These are phyloP conservation scores for Fimicolochytrium jonesii DNA, from an alignment of 192 early-diverging fungal species.

Conservation along the genomic window DNA sequence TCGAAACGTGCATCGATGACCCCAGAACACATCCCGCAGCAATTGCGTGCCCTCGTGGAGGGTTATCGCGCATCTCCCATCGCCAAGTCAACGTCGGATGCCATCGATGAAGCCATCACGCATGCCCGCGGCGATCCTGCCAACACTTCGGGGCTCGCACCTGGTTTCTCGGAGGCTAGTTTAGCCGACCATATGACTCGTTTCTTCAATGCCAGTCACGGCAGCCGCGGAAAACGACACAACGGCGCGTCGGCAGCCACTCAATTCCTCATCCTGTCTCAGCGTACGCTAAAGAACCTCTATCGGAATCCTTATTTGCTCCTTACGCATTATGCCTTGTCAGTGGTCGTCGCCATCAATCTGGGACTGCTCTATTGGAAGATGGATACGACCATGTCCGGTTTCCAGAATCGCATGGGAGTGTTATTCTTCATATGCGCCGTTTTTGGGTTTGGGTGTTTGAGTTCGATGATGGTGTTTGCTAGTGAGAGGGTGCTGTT, in stretches of 20 bases:
- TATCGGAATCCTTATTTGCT: conserved; percentile 76
- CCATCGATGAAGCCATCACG: conserved; percentile 31
- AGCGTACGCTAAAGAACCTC: conserved; percentile 76
- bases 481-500: conserved; percentile 66
- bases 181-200: no score
- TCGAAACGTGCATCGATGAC: not conserved
- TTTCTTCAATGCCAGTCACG: not conserved
- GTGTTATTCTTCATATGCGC: conserved; percentile 70
- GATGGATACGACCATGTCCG: conserved; percentile 57
- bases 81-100: conserved; percentile 3
- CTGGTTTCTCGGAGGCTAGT: no score
- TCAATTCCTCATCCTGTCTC: conserved; percentile 69
- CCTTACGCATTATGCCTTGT: conserved; percentile 66
- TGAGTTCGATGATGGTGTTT: conserved; percentile 64
- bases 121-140: no score
- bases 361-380: conserved; percentile 65
- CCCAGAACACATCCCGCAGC: conserved; percentile 1
- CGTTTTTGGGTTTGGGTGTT: conserved; percentile 64
- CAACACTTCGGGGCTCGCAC: no score
- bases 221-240: no score
- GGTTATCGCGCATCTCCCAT: conserved; percentile 30
- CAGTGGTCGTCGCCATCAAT: conserved; percentile 60
- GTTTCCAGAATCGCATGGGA: conserved; percentile 74
- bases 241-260: conserved; percentile 53
- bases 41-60: conserved; percentile 32